A percentile compares a stretch with the other conserved stretches of the same genome.
Evolutionary conservation across 306 rosid species (phyloP).

Genomic region (Fagus crenata): DNA sequence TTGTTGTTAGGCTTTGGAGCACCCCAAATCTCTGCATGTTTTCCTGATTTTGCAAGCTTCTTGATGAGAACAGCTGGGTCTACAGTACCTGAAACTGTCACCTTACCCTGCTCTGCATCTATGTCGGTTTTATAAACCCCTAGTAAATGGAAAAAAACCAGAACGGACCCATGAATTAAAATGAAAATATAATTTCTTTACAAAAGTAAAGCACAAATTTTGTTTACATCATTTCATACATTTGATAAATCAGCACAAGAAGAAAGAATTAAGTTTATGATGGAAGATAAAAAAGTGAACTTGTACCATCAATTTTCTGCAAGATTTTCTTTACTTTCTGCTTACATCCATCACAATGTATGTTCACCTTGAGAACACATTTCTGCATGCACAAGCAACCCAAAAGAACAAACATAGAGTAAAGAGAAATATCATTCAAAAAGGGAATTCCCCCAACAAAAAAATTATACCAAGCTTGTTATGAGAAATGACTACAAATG

Average conservation of each 20-base stretch:
- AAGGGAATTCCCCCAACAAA: too few relatives aligned
- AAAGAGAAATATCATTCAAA: conserved; percentile 27
- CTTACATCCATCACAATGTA: conserved; percentile 97
- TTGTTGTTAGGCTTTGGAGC: conserved; percentile 50
- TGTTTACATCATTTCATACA: not conserved
- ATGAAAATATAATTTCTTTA: not conserved
- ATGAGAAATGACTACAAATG: not conserved
- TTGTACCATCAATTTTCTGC: conserved; percentile 85
- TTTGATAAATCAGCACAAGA: not conserved
- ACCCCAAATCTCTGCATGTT: conserved; percentile 85
- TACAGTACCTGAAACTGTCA: conserved; percentile 81
- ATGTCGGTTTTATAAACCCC: conserved; percentile 87
- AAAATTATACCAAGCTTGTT: conserved; percentile 1
- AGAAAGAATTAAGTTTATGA: not conserved
- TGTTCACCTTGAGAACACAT: conserved; percentile 93
- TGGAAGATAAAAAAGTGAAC: not conserved
- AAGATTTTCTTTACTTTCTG: conserved; percentile 91
- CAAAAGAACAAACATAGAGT: conserved; percentile 34
- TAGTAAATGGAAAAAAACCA: conserved; percentile 15
- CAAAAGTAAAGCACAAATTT: not conserved
- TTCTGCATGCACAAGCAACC: conserved; percentile 66
- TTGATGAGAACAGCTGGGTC: conserved; percentile 80
- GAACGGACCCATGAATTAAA: conserved; percentile 4
- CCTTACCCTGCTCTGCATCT: conserved; percentile 92
- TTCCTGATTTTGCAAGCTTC: conserved; percentile 87